phyloP scores from a whole-genome alignment of 305 asterid species.

The Fraxinus xanthoxyloides region DNA sequence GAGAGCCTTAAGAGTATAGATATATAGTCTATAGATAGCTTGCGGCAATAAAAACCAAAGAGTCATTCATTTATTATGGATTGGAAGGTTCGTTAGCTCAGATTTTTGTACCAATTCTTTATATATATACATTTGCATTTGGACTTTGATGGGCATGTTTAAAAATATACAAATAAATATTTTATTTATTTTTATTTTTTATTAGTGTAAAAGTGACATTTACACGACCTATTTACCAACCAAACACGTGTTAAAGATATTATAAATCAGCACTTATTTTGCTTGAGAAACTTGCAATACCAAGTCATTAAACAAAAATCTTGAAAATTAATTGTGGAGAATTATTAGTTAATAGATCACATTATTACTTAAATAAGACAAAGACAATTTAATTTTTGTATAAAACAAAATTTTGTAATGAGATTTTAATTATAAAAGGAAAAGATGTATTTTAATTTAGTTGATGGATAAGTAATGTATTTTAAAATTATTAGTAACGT shows the following conservation, averaged over 20 bases:
- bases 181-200: not conserved
- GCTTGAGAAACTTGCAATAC: not conserved
- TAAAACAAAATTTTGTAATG: not conserved
- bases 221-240: not conserved
- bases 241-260: not conserved
- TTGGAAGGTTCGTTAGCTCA: not conserved
- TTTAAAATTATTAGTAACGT: not conserved
- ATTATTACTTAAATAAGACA: not conserved
- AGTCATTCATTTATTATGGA: not conserved
- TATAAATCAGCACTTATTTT: not conserved
- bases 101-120: not conserved
- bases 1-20: not conserved
- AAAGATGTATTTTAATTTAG: not conserved
- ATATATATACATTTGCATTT: not conserved
- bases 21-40: no score
- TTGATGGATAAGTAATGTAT: not conserved
- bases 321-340: not conserved
- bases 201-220: not conserved
- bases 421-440: not conserved
- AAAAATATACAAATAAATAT: not conserved
- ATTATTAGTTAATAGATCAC: not conserved
- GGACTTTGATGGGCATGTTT: not conserved
- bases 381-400: not conserved
- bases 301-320: not conserved
- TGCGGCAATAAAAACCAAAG: no score